Percentiles rank a stretch among this genome's conserved stretches.
Evolutionary conservation across 768 basidiomycete species (phyloP).

Genomic region (Mycena vulgaris): DNA sequence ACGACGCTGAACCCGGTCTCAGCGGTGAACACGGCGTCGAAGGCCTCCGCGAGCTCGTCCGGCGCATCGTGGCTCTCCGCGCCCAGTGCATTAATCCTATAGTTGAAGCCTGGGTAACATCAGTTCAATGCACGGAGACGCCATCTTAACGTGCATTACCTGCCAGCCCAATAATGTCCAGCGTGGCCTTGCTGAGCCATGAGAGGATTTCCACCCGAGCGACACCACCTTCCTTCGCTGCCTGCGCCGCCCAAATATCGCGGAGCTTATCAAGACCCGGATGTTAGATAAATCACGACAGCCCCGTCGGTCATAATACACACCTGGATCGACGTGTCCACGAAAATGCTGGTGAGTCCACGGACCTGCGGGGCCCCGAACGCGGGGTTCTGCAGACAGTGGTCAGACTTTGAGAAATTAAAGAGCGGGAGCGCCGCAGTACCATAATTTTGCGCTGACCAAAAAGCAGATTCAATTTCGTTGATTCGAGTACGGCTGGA

Average conservation of each 20-base stretch:
- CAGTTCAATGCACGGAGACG: too few relatives aligned
- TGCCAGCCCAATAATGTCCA: constrained; percentile 84
- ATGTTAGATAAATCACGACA: too few relatives aligned
- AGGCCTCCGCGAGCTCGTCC: constrained; percentile 61
- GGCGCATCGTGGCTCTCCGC: constrained; percentile 5
- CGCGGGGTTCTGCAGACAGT: constrained; percentile 70
- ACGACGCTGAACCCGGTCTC: constrained; percentile 37
- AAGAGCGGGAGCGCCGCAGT: neutral
- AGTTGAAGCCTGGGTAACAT: constrained; percentile 51
- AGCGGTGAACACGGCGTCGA: constrained; percentile 56
- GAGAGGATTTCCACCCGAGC: constrained; percentile 69
- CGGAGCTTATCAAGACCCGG: constrained; percentile 56
- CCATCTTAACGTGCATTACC: too few relatives aligned
- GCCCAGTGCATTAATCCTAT: constrained; percentile 43
- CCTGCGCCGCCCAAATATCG: constrained; percentile 61
- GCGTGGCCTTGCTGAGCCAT: constrained; percentile 77
- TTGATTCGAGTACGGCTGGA: neutral
- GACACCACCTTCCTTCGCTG: constrained; percentile 44
- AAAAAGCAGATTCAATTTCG: neutral
- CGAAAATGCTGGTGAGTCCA: constrained; percentile 61
- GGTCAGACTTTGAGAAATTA: too few relatives aligned
- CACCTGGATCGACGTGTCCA: constrained; percentile 68
- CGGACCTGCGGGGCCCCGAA: constrained; percentile 75
- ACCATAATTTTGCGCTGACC: constrained; percentile 47
- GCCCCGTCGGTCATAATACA: too few relatives aligned